phyloP scores from a whole-genome alignment of 495 filamentous ascomycete genomes.

The Aspergillus biplanus region DNA sequence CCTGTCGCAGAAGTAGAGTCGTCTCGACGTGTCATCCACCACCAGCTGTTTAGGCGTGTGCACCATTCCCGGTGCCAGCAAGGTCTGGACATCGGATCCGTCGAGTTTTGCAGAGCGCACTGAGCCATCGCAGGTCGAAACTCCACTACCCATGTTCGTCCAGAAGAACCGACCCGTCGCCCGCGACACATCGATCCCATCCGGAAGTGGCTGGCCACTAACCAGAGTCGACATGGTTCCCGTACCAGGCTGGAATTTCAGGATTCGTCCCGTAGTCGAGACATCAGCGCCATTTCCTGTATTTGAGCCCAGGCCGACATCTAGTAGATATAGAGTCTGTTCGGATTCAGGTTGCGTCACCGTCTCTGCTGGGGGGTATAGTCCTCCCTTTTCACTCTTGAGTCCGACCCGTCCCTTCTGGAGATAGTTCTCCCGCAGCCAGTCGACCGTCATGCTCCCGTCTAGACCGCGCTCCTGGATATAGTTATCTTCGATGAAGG shows the following conservation, averaged over 20 bases:
- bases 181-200: conserved; percentile 49
- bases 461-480: conserved; percentile 36
- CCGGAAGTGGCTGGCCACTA: conserved; percentile 42
- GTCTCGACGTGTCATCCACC: conserved; percentile 31
- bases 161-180: conserved; percentile 48
- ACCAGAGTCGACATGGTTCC: conserved; percentile 32
- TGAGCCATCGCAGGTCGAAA: conserved; percentile 43
- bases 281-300: conserved; percentile 24
- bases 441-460: conserved; percentile 33
- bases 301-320: conserved; percentile 36
- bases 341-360: neutral
- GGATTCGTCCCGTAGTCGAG: conserved; percentile 29
- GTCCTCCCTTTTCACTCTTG: conserved; percentile 38
- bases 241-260: conserved; percentile 26
- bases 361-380: conserved; percentile 30
- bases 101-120: conserved; percentile 50
- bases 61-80: conserved; percentile 41
- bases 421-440: conserved; percentile 38
- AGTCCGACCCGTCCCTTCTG: conserved; percentile 34
- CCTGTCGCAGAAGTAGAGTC: conserved; percentile 58
- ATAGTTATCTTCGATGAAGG: conserved; percentile 49
- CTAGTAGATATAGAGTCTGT: conserved; percentile 32
- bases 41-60: conserved; percentile 61
- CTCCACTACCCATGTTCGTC: conserved; percentile 54
- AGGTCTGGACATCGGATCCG: conserved; percentile 41